Conservation (phyloP, 1,284 basidiomycete species). For the Mrakiaceae sp. region DNA sequence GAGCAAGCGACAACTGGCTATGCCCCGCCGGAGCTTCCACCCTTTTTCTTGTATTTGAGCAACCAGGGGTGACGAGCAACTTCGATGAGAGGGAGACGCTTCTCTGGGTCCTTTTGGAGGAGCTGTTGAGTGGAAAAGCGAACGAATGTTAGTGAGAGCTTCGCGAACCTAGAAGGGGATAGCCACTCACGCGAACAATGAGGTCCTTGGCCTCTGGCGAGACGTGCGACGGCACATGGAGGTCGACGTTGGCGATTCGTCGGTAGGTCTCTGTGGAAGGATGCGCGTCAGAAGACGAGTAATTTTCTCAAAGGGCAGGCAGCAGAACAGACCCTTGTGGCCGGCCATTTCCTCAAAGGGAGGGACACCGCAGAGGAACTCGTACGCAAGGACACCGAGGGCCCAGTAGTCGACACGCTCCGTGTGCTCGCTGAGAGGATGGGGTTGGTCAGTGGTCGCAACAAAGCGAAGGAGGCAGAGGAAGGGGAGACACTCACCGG, state of each 20-base stretch:
- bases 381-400: constrained; percentile 87
- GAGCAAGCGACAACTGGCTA: too few relatives aligned
- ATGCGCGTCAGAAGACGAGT: neutral
- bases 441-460: constrained; percentile 22
- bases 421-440: constrained; percentile 50
- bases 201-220: constrained; percentile 56
- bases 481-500: too few relatives aligned
- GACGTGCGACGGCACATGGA: constrained; percentile 57
- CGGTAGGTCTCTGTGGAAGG: constrained; percentile 61
- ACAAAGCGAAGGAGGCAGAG: constrained; percentile 24
- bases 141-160: constrained; percentile 23
- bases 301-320: neutral
- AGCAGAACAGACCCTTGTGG: constrained; percentile 46
- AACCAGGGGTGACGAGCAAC: constrained; percentile 91
- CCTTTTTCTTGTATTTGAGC: constrained; percentile 46
- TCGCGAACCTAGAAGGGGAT: neutral
- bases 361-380: constrained; percentile 83
- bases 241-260: constrained; percentile 70
- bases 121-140: constrained; percentile 49
- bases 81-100: constrained; percentile 66
- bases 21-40: neutral
- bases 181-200: constrained; percentile 45
- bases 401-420: constrained; percentile 96
- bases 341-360: constrained; percentile 86
- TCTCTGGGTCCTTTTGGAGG: constrained; percentile 71